These are phyloP conservation scores for Lotus japonicus DNA, from an alignment of 306 rosid species.

Conservation along the genomic window DNA sequence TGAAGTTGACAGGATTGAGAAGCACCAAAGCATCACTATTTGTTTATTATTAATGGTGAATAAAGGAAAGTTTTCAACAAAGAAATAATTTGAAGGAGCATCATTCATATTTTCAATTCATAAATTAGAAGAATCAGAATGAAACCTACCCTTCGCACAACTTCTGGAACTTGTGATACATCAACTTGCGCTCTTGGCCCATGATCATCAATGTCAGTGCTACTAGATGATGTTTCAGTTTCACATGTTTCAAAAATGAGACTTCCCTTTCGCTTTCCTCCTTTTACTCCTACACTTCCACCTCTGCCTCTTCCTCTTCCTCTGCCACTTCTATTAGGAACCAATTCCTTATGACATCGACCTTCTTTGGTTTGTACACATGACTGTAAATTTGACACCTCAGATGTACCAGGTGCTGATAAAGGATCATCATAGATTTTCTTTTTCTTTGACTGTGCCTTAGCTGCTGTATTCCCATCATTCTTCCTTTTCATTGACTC, in stretches of 20 bases:
- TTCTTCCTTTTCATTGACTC: conserved; percentile 49
- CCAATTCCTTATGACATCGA: conserved; percentile 24
- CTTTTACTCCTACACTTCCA: conserved; percentile 27
- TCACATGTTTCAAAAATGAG: conserved; percentile 25
- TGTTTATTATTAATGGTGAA: neutral
- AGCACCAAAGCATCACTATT: neutral
- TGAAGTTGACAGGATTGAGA: conserved; percentile 8
- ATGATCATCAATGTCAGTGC: conserved; percentile 31
- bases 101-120: neutral
- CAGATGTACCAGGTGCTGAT: conserved; percentile 22
- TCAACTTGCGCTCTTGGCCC: conserved; percentile 28
- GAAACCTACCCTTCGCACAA: conserved; percentile 61
- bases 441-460: conserved; percentile 26
- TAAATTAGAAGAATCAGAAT: conserved; percentile 1
- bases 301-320: conserved; percentile 30
- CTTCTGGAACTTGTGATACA: conserved; percentile 24
- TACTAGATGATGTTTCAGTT: conserved; percentile 43
- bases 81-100: conserved; percentile 8
- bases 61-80: conserved; percentile 3
- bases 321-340: conserved; percentile 33
- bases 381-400: conserved; percentile 22
- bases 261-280: conserved; percentile 43
- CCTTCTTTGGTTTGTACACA: conserved; percentile 23
- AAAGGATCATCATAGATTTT: conserved; percentile 7
- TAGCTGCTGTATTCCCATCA: conserved; percentile 26